Percentiles rank a stretch among this genome's conserved stretches.
These are phyloP conservation scores for Globisporangium paddicum DNA, from an alignment of 352 stramenopile species.

Conservation along the genomic window DNA sequence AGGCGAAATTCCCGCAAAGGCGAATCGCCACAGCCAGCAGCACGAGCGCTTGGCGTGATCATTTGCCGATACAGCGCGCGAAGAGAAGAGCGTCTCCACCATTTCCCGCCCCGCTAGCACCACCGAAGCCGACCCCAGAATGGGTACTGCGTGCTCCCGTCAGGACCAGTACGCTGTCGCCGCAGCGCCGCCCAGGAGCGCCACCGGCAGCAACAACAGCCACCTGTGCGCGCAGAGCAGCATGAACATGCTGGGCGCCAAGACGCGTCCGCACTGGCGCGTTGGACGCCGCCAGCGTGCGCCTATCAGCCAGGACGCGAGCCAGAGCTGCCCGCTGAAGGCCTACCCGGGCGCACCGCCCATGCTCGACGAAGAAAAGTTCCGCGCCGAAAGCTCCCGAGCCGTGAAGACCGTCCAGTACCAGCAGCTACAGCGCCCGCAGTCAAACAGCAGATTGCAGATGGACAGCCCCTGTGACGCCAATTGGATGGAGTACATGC, in stretches of 20 bases:
- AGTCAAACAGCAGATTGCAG: neutral
- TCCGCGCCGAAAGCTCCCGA: slow-evolving; percentile 9
- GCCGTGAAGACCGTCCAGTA: neutral
- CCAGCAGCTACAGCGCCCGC: slow-evolving; percentile 13
- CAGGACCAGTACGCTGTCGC: slow-evolving; percentile 19
- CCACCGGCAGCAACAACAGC: neutral
- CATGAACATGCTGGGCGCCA: slow-evolving; percentile 1
- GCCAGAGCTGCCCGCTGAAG: neutral
- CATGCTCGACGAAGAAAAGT: slow-evolving; percentile 5
- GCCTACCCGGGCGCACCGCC: neutral
- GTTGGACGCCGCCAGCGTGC: slow-evolving; percentile 7
- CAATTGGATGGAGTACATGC: slow-evolving; percentile 20
- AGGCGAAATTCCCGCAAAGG: no score
- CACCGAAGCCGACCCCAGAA: slow-evolving; percentile 12
- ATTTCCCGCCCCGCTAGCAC: slow-evolving; percentile 1
- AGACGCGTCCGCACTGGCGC: slow-evolving; percentile 10
- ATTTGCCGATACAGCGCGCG: no score
- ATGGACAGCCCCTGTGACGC: slow-evolving; percentile 11
- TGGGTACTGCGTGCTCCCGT: slow-evolving; percentile 39
- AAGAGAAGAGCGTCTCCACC: neutral
- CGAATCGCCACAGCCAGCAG: no score
- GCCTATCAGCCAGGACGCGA: neutral
- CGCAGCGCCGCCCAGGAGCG: neutral
- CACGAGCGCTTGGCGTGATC: no score
- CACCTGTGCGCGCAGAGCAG: neutral